Percentiles rank a stretch among this genome's conserved stretches.
Evolutionary conservation across 2,329 filamentous ascomycete species (phyloP).

Genomic region (Colletotrichum tropicale): DNA sequence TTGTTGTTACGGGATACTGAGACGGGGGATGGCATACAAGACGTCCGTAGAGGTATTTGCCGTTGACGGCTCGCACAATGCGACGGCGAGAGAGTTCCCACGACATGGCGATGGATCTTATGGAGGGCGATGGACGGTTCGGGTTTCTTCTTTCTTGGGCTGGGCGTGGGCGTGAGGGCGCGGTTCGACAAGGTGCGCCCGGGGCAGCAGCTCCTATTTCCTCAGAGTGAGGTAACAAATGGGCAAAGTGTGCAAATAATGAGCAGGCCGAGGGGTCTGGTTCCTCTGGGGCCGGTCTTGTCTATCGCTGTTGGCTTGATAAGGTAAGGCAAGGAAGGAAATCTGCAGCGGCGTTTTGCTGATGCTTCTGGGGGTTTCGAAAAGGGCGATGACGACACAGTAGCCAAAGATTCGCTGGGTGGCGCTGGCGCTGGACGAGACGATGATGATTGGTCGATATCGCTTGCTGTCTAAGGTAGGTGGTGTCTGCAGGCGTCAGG

Average conservation of each 20-base stretch:
- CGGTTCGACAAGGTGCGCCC: background rate
- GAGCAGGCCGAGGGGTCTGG: background rate
- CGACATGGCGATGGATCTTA: conserved; percentile 46
- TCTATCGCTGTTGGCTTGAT: background rate
- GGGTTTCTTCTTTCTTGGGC: background rate
- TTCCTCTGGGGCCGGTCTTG: background rate
- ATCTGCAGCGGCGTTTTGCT: background rate
- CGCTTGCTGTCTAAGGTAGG: background rate
- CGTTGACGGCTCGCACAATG: conserved; percentile 69
- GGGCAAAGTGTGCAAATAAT: background rate
- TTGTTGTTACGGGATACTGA: conserved; percentile 1
- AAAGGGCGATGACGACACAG: conserved; percentile 16
- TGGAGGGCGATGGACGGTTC: conserved; percentile 24
- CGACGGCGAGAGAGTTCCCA: conserved; percentile 65
- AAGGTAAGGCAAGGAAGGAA: background rate
- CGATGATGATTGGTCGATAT: conserved; percentile 5
- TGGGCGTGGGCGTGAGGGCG: background rate
- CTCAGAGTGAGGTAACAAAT: conserved; percentile 10
- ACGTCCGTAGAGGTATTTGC: conserved; percentile 74
- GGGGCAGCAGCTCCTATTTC: background rate
- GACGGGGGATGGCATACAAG: conserved; percentile 60
- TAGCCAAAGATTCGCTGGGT: conserved; percentile 2
- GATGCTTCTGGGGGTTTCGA: conserved; percentile 14
- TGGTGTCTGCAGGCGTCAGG: background rate
- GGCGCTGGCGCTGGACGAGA: background rate